Percentiles rank a stretch among this genome's conserved stretches.
Conservation (phyloP, 768 basidiomycete species). For the Hericium coralloides region DNA sequence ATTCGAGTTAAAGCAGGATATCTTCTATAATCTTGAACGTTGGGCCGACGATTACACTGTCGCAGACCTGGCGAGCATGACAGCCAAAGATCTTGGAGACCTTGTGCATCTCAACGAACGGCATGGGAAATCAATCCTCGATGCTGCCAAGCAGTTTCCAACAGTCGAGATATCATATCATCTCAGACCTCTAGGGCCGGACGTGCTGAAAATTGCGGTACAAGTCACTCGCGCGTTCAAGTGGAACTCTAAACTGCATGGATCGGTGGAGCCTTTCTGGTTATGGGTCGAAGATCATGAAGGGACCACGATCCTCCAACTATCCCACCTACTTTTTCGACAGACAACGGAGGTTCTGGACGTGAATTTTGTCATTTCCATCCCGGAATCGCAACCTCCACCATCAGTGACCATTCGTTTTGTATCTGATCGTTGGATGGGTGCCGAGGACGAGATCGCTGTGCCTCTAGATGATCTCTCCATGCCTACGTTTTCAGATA, state of each 20-base stretch:
- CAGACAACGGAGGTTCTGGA: slow-evolving; percentile 50
- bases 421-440: slow-evolving; percentile 89
- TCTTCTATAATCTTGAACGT: slow-evolving; percentile 66
- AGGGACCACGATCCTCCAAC: slow-evolving; percentile 75
- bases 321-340: slow-evolving; percentile 64
- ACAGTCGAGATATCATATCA: slow-evolving; percentile 52
- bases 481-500: slow-evolving; percentile 60
- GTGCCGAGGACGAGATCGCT: slow-evolving; percentile 67
- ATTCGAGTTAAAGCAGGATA: slow-evolving; percentile 66
- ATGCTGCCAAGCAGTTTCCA: slow-evolving; percentile 83
- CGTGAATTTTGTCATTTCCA: slow-evolving; percentile 74
- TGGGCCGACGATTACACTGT: slow-evolving; percentile 80
- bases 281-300: slow-evolving; percentile 90
- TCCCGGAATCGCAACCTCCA: slow-evolving; percentile 50
- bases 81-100: slow-evolving; percentile 62
- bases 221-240: slow-evolving; percentile 58
- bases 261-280: slow-evolving; percentile 81
- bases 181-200: slow-evolving; percentile 75
- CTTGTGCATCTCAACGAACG: slow-evolving; percentile 79
- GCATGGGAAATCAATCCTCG: slow-evolving; percentile 72
- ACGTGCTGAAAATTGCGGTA: slow-evolving; percentile 72
- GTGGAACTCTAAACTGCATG: slow-evolving; percentile 75
- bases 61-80: slow-evolving; percentile 58
- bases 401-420: slow-evolving; percentile 65
- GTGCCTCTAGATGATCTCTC: slow-evolving; percentile 59